These are phyloP conservation scores for Emergomyces orientalis DNA, from an alignment of 2,329 filamentous ascomycete species.

Conservation along the genomic window DNA sequence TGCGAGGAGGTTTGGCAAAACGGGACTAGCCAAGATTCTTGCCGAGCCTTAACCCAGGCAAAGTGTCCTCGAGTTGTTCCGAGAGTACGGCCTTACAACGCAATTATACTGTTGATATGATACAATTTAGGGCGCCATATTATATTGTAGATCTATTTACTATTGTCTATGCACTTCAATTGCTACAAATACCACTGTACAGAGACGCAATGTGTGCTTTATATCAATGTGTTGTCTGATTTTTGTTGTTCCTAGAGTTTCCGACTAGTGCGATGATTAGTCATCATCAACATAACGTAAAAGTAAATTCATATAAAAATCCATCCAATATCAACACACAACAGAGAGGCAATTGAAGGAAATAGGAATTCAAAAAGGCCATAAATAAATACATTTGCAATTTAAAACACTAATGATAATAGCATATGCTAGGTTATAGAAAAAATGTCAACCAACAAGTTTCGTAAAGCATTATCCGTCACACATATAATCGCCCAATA, in stretches of 20 bases:
- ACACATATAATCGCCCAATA: not conserved
- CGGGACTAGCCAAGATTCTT: constrained; percentile 51
- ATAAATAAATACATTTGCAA: not conserved
- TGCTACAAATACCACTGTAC: not conserved
- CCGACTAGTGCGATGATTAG: not conserved
- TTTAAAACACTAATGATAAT: not conserved
- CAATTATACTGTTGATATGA: not conserved
- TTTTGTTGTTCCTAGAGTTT: constrained; percentile 5
- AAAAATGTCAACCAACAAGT: not conserved
- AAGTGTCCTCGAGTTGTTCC: not conserved
- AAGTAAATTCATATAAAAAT: too few species aligned
- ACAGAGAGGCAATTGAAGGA: not conserved
- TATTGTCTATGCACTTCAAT: not conserved
- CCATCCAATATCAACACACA: not conserved
- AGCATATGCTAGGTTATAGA: not conserved
- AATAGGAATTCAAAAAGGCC: not conserved
- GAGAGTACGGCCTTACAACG: not conserved
- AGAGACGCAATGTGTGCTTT: not conserved
- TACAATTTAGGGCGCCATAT: not conserved
- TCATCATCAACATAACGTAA: not conserved
- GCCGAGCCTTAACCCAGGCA: constrained; percentile 26
- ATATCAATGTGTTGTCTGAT: not conserved
- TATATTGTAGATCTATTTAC: not conserved
- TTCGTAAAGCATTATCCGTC: not conserved
- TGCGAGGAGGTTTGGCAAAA: constrained; percentile 56